Base-by-base conservation (phyloP, 257 asterid species). In the Knoxia roxburghii region DNA sequence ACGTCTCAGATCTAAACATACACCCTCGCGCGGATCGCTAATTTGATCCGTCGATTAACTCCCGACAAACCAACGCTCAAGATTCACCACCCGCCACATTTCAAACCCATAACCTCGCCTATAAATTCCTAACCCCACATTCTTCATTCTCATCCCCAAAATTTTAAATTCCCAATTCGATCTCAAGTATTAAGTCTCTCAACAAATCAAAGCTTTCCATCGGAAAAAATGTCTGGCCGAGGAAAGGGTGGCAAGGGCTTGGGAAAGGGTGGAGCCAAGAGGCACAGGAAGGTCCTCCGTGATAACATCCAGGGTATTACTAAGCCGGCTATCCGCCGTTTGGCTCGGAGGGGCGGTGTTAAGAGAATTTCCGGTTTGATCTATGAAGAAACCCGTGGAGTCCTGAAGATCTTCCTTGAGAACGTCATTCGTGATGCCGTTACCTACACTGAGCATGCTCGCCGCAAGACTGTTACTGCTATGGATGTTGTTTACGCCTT, bases 291-390 rank as follows among this genome's bases (percentile, higher is more conserved):
- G 65, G 85, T 80, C 0, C 75, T 80, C 0, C 56, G 82, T 0
- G 85, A 80, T 10, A 80, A 80, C 53, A 80, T 80, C 63, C 82
- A 80, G 58, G 85, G 85, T 0, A 80, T 80, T 15, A 80, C 85
- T 0, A 77, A 77, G 80, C 82, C 82, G 0, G 85, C 80, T 0
- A 80, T 80, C 21, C 75, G 85, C 0, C 71, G 85, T 26, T 65
- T 80, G 24, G 85, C 82, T 0, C 70, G 85, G 3, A 77, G 85
- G 45, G 82, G 85, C 1, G 85, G 85, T 2, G 85, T 80, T 45
- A 80, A 80, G 85, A 67, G 85, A 12, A 80, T 80, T 18, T 68
- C 76, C 0, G 82, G 85, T 5, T 43, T 80, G 5, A 80, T 80
- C 63, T 80, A 80, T 21, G 85, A 80, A 32, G 85, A 80, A 57